Evolutionary conservation across 2,329 filamentous ascomycete species (phyloP).

Genomic region (Venturia carpophila): DNA sequence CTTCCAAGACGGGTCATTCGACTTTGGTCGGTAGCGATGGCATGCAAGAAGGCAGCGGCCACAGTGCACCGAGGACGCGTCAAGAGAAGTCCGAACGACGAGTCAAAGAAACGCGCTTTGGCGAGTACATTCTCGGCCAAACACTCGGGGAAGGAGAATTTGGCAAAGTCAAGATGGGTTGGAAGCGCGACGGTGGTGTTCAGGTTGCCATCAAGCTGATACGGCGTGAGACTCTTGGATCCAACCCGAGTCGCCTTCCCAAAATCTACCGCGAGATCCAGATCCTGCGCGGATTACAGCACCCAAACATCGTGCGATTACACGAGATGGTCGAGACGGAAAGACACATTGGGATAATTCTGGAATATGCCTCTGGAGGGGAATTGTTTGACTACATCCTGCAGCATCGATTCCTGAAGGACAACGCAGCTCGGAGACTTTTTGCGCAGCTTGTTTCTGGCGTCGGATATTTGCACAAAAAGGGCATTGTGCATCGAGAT

Average conservation of each 20-base stretch:
- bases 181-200: conserved; percentile 90
- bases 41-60: conserved; percentile 23
- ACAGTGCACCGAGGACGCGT: conserved; percentile 42
- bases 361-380: conserved; percentile 95
- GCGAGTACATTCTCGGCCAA: conserved; percentile 90
- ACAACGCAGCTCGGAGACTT: conserved; percentile 77
- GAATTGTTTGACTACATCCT: conserved; percentile 98
- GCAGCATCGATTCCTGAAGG: conserved; percentile 93
- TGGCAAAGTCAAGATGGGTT: conserved; percentile 96
- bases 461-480: conserved; percentile 95
- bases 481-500: conserved; percentile 95
- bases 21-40: conserved; percentile 38
- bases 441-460: conserved; percentile 96
- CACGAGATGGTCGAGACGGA: conserved; percentile 99
- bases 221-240: conserved; percentile 79
- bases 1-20: conserved; percentile 35
- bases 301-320: conserved; percentile 92
- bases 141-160: conserved; percentile 97
- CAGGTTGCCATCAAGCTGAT: conserved; percentile 97
- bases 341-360: conserved; percentile 92
- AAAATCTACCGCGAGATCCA: conserved; percentile 98
- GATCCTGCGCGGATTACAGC: conserved; percentile 77
- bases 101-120: conserved; percentile 77
- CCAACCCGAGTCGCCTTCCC: conserved; percentile 78
- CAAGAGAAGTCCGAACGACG: conserved; percentile 40